A percentile compares a stretch with the other conserved stretches of the same genome.
Conservation (phyloP, 75 land plant species). For the Larix kaempferi region DNA sequence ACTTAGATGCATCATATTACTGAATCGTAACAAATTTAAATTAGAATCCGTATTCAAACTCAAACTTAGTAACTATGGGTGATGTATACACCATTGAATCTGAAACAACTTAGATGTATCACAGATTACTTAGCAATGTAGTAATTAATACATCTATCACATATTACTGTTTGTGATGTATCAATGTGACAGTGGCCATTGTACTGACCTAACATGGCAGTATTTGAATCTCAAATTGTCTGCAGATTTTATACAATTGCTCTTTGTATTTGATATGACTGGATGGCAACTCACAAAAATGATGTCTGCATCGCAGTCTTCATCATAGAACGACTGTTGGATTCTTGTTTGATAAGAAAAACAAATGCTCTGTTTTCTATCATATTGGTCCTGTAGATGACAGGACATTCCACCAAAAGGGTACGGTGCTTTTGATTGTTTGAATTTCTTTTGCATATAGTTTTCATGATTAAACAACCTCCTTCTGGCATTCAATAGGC, state of each 20-base stretch:
- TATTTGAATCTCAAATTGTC: not conserved
- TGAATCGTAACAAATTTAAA: too few species aligned
- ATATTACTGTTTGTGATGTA: too few species aligned
- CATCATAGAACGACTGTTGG: not conserved
- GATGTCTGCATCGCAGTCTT: not conserved
- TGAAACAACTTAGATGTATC: too few species aligned
- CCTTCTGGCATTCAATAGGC: not conserved
- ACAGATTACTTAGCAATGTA: too few species aligned
- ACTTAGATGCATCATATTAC: too few species aligned
- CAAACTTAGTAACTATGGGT: too few species aligned
- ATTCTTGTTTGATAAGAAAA: not conserved
- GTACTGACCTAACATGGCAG: not conserved
- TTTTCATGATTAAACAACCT: slow-evolving; percentile 4
- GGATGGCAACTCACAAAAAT: not conserved
- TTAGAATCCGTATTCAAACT: too few species aligned
- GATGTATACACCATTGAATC: too few species aligned
- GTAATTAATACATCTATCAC: too few species aligned
- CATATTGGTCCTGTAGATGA: not conserved
- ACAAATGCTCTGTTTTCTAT: not conserved
- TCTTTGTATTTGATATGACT: not conserved
- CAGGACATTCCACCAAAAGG: not conserved
- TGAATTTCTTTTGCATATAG: not conserved
- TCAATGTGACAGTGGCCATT: too few species aligned
- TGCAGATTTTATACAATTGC: not conserved
- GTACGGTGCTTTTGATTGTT: not conserved